Evolutionary conservation across 495 filamentous ascomycete species (phyloP), one percentile per base, ranked within the genome.

Genomic region (Aspergillus funiculosus): DNA sequence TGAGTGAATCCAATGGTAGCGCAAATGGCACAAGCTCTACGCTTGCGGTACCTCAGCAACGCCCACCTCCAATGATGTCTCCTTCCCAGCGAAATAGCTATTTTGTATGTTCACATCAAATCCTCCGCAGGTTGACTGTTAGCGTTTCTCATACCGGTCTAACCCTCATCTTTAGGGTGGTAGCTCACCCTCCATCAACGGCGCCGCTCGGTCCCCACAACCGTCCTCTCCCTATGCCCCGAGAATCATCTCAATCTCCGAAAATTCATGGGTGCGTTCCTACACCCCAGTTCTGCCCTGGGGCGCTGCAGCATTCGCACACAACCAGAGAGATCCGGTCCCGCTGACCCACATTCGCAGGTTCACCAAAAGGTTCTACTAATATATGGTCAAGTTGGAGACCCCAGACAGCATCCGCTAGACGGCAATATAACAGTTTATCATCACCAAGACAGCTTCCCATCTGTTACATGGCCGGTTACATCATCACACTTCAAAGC

Each of bases 351-450:
- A 22, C 19, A 5, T 8, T 35, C 1, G 6, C 25, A 94, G 88
- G 87, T 90, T 18, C 82, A 92, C 57, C 89, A 96, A 69, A 94
- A 94, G 57, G 78, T 92, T 10, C 71, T 96, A 5, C 74, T 90
- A 25, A 72, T 94, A 15, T 81, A 81, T 47, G 89, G 89, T 20
- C 80, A 85, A 31, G 81, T 90, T 41, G 87, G 83, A 42, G 86
- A 94, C 51, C 75, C 82, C 5, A 60, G 74, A 24, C 76, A 83
- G 46, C 81, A 77, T 53, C 74, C 80, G 51, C 66, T 89, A 42
- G 89, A 95, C 55, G 92, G 92, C 38, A 83, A 63, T 25, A 52
- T 97, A 34, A 89, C 81, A 6, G 77, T 95, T 42, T 82, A 72
- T 55, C 86, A 92, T 46, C 81, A 88, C 50, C 82, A 94, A 58